Conservation (phyloP, 441 rosid genomes). For the Sinapis alba region DNA sequence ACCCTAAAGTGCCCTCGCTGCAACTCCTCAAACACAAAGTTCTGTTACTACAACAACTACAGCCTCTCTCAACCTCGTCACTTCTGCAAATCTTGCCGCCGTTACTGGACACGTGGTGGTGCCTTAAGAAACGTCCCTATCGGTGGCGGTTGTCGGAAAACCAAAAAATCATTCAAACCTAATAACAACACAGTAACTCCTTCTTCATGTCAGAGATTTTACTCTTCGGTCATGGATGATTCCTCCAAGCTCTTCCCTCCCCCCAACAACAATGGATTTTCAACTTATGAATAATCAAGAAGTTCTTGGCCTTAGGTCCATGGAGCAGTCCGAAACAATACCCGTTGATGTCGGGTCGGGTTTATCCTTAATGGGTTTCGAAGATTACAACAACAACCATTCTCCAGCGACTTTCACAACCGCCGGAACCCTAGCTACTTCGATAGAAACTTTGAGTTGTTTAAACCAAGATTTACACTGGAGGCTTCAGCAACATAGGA, state of each 20-base stretch:
- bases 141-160: conserved; percentile 91
- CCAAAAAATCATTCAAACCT: conserved; percentile 56
- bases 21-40: conserved; percentile 88
- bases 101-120: conserved; percentile 97
- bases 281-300: conserved; percentile 34
- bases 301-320: conserved; percentile 49
- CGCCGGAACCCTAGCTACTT: conserved; percentile 60
- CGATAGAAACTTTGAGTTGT: conserved; percentile 87
- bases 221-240: conserved; percentile 51
- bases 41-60: conserved; percentile 98
- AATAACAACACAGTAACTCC: conserved; percentile 34
- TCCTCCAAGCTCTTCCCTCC: conserved; percentile 64
- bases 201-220: conserved; percentile 39
- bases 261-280: conserved; percentile 46
- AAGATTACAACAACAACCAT: conserved; percentile 45
- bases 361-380: conserved; percentile 55
- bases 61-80: conserved; percentile 88
- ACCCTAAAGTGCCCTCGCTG: conserved; percentile 82
- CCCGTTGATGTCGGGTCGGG: conserved; percentile 43
- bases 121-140: conserved; percentile 92
- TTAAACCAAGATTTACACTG: conserved; percentile 95
- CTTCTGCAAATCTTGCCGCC: conserved; percentile 88
- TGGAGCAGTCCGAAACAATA: conserved; percentile 21
- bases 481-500: conserved; percentile 94
- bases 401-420: conserved; percentile 41